A percentile compares a stretch with the other conserved stretches of the same genome.
Evolutionary conservation across 2,329 filamentous ascomycete genomes (phyloP).

Genomic region (Cytospora mali): DNA sequence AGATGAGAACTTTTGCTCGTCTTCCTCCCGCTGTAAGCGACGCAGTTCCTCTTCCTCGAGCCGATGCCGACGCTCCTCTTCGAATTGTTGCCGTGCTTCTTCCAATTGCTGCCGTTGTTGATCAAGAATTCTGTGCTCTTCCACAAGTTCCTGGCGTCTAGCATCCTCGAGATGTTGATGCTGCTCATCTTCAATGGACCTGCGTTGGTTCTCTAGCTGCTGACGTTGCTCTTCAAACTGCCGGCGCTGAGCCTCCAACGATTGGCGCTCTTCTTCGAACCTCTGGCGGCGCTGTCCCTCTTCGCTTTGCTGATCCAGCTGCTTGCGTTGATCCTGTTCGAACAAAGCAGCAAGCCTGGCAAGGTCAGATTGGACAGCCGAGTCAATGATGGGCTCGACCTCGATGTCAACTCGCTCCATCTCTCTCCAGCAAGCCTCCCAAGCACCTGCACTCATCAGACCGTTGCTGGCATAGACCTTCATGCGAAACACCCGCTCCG

Average conservation of each 20-base stretch:
- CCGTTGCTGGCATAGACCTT: constrained; percentile 96
- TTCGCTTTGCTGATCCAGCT: constrained; percentile 43
- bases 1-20: constrained; percentile 34
- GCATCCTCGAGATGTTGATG: constrained; percentile 24
- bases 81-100: constrained; percentile 24
- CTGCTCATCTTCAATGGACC: constrained; percentile 24
- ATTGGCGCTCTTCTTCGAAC: constrained; percentile 26
- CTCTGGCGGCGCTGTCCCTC: constrained; percentile 33
- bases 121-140: constrained; percentile 25
- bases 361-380: constrained; percentile 60
- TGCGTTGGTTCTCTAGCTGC: constrained; percentile 26
- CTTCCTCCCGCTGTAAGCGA: constrained; percentile 33
- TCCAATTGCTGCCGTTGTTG: constrained; percentile 27
- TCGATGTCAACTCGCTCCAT: constrained; percentile 99
- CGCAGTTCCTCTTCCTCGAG: constrained; percentile 28
- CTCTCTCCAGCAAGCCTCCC: constrained; percentile 92
- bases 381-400: constrained; percentile 72
- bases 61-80: constrained; percentile 24
- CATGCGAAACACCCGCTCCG: constrained; percentile 68
- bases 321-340: constrained; percentile 32
- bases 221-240: constrained; percentile 27
- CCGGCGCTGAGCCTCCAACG: constrained; percentile 25
- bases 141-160: constrained; percentile 22
- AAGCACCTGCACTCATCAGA: constrained; percentile 87
- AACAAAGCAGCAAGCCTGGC: constrained; percentile 51